Evolutionary conservation across 805 yeast genomes (phyloP).

Genomic region (Candida xiaguanensis): DNA sequence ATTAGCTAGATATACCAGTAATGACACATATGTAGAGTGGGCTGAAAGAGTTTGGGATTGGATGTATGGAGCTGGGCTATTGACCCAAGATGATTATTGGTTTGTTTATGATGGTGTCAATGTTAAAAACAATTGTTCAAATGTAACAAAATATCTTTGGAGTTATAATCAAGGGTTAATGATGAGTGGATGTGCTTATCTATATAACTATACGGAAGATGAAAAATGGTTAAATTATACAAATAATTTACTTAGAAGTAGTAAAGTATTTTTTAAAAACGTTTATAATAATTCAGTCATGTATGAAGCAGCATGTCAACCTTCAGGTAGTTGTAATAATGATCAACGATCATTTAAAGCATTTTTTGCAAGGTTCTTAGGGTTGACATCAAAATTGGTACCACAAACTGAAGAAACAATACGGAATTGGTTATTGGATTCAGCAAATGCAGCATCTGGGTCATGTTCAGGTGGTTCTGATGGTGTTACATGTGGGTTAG

Average conservation of each 20-base stretch:
- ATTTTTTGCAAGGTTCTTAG: slow-evolving; percentile 69
- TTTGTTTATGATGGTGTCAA: slow-evolving; percentile 75
- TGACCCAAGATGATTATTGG: slow-evolving; percentile 42
- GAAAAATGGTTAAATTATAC: slow-evolving; percentile 65
- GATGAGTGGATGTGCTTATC: slow-evolving; percentile 74
- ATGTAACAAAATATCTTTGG: slow-evolving; percentile 66
- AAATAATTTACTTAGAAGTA: slow-evolving; percentile 49
- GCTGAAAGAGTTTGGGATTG: slow-evolving; percentile 44
- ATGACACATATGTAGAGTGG: slow-evolving; percentile 37
- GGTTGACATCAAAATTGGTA: slow-evolving; percentile 66
- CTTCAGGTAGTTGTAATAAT: slow-evolving; percentile 58
- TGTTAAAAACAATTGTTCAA: slow-evolving; percentile 56
- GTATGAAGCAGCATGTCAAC: slow-evolving; percentile 85
- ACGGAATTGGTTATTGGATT: slow-evolving; percentile 37
- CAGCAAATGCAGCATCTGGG: slow-evolving; percentile 58
- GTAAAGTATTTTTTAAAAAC: slow-evolving; percentile 51
- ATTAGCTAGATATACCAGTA: slow-evolving; percentile 39
- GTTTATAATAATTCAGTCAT: slow-evolving; percentile 36
- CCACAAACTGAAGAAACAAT: slow-evolving; percentile 55
- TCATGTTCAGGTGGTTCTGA: slow-evolving; percentile 74
- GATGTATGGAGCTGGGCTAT: slow-evolving; percentile 40
- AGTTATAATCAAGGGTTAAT: slow-evolving; percentile 81
- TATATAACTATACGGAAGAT: slow-evolving; percentile 70
- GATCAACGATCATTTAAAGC: slow-evolving; percentile 93
- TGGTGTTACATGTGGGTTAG: slow-evolving; percentile 71